Base-by-base conservation (phyloP, 2,329 filamentous ascomycete species). In the Fusarium subglutinans region DNA sequence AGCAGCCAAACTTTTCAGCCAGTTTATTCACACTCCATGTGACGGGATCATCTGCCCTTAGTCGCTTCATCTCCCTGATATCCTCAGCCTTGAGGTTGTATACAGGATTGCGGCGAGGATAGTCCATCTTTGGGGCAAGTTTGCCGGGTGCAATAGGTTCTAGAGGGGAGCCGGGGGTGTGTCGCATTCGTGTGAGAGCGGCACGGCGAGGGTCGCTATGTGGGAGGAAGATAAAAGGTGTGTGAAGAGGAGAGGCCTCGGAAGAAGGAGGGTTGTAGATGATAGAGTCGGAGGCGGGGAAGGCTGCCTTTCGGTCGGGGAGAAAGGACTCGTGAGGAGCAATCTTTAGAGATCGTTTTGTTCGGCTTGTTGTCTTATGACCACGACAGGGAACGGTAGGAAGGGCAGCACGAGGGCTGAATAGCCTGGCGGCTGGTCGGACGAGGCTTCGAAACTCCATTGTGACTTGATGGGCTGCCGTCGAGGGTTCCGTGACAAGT, bases 151-250 rank as follows among this genome's bases (percentile, higher is more conserved):
- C 56, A 24, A 72, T 57, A 26, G 78, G 48, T 8, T 70, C 45
- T 3, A 75, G 50, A 13, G 78, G 57, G 13, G 78, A 79, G 35
- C 76, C 63, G 18, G 81, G 78, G 38, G 78, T 78, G 67, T 80
- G 80, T 40, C 89, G 84, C 45, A 83, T 79, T 22, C 83, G 81
- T 45, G 88, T 81, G 80, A 87, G 85, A 53, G 85, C 84, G 59
- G 83, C 82, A 35, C 88, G 86, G 53, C 88, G 86, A 22, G 88
- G 87, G 78, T 90, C 89, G 73, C 79, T 81, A 57, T 84, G 86
- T 61, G 90, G 90, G 37, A 92, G 87, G 82, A 92, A 92, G 79
- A 90, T 88, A 82, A 90, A 87, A 64, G 90, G 90, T n/a, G 90
- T 92, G 83, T 92, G 88, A 77, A 86, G 86, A 65, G 90, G 89